Conservation (phyloP, 495 filamentous ascomycete genomes). For the Rhypophila decipiens region DNA sequence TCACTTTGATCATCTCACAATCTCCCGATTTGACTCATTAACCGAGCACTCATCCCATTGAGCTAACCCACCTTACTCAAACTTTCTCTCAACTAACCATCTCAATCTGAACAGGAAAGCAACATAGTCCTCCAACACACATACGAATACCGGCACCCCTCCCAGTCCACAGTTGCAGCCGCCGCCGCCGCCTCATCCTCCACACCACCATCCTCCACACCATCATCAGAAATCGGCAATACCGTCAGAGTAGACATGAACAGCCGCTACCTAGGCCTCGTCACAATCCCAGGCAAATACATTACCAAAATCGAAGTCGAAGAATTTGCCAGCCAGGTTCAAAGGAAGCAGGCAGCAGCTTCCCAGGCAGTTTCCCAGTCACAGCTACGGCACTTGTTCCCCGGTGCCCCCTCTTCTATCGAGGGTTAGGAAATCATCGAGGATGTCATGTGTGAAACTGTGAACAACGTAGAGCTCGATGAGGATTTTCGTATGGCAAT, state of each 20-base stretch:
- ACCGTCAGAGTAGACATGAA: conserved; percentile 64
- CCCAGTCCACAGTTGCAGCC: conserved; percentile 37
- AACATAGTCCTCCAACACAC: conserved; percentile 83
- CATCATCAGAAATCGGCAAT: conserved; percentile 8
- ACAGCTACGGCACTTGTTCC: too few relatives aligned
- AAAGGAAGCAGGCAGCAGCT: too few relatives aligned
- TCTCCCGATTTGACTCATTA: too few relatives aligned
- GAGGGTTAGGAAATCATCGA: too few relatives aligned
- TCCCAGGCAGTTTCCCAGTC: too few relatives aligned
- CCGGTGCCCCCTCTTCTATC: too few relatives aligned
- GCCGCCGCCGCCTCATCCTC: conserved; percentile 15
- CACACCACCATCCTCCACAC: conserved; percentile 13
- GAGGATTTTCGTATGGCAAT: too few relatives aligned
- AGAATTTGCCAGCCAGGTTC: conserved; percentile 45
- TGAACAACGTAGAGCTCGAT: too few relatives aligned
- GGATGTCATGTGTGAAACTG: too few relatives aligned
- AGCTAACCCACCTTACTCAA: neutral
- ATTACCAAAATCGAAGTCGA: conserved; percentile 87
- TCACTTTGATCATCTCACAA: neutral
- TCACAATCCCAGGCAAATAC: conserved; percentile 82
- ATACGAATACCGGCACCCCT: conserved; percentile 78
- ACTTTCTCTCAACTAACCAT: neutral
- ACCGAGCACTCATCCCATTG: too few relatives aligned
- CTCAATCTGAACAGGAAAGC: conserved; percentile 24
- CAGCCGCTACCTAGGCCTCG: conserved; percentile 77